phyloP scores from a whole-genome alignment of 768 basidiomycete species.

The Suillus bovinus region DNA sequence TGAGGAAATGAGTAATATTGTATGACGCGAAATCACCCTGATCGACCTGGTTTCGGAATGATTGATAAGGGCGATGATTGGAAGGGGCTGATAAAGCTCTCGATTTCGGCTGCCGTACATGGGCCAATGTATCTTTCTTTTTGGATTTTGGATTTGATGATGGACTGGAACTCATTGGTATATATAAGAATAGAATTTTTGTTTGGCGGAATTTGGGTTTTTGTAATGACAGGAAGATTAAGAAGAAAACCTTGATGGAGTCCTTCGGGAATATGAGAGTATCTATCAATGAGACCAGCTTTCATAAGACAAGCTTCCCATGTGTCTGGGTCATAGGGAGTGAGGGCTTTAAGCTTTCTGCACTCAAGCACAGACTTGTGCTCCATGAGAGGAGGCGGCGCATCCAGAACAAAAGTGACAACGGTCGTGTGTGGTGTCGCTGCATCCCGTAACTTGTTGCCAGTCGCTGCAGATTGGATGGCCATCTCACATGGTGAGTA shows the following conservation, averaged over 20 bases:
- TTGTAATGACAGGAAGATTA: background rate
- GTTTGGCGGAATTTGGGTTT: background rate
- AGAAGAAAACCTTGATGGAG: background rate
- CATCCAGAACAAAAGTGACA: background rate
- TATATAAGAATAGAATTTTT: background rate
- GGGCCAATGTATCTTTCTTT: too few species aligned
- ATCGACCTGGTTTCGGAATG: too few species aligned
- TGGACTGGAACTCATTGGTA: too few species aligned
- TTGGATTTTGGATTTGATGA: too few species aligned
- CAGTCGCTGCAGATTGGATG: background rate
- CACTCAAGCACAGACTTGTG: background rate
- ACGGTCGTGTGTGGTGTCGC: accelerated
- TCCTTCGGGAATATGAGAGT: background rate
- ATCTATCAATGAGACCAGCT: background rate
- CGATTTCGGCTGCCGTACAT: background rate
- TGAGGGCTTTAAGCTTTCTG: background rate
- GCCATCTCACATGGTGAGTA: background rate
- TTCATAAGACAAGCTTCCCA: background rate
- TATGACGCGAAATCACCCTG: too few species aligned
- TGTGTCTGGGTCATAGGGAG: background rate
- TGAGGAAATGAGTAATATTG: too few species aligned
- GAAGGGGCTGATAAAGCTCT: background rate
- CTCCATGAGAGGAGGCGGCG: background rate
- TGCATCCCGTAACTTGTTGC: too few species aligned
- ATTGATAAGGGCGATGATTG: background rate